Base-by-base conservation (phyloP, 164 flowering plant genomes). In the Buxus sempervirens region DNA sequence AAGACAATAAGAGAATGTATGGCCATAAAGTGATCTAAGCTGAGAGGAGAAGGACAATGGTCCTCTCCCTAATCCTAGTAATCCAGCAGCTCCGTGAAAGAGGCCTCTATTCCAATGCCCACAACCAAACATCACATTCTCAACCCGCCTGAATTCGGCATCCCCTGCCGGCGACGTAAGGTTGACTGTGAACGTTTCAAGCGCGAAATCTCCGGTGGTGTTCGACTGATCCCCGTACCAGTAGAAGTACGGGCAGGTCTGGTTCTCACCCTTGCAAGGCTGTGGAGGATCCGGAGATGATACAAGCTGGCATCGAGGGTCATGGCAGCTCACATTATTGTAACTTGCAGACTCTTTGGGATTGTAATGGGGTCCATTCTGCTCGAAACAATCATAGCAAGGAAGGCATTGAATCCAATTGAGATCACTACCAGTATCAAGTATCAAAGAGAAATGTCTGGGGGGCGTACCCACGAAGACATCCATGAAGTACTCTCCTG, bases 71-170 rank as follows among this genome's bases (percentile, higher is more conserved):
- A 95, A 81, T 3, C 98, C 99, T 41, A 95, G 72, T 70, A 95
- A 73, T 0, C 99, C 99, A 4, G 97, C 90, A 9, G 99, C 97
- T 1, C 99, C 99, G 69, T 89, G 98, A 60, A 95, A 95, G 7
- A 92, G 81, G 14, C 98, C 99, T 38, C 94, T 77, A 67, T 95
- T 95, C 99, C 97, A 90, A 73, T 95, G 99, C 10, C 99, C 99
- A 67, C 97, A 90, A 0, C 99, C 99, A 65, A 95, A 92, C 97
- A 95, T 90, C 53, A 95, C 86, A 61, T 88, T 82, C 81, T 92
- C 90, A 24, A 86, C 90, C 32, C 49, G 62, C 74, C 54, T 58
- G 53, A 82, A 82, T 69, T 83, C 88, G 2, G 86, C 51, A 41
- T 64, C 63, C 24, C 91, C 90, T 1, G 63, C 10, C 9, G 70